phyloP scores from a whole-genome alignment of 768 basidiomycete species.

The Plicaturopsis crispa region DNA sequence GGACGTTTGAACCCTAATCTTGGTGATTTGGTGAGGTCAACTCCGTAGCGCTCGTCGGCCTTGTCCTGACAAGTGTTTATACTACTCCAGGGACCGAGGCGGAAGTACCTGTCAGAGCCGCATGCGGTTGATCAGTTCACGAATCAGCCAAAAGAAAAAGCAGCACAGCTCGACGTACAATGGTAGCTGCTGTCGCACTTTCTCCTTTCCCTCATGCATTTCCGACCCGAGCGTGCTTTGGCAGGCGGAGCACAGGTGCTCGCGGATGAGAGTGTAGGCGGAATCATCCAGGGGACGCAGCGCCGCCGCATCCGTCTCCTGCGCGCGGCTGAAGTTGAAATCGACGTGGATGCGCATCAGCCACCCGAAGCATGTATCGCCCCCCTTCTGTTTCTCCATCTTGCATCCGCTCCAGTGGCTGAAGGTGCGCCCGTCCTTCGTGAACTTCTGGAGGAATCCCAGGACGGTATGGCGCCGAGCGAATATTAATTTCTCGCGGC shows the following conservation, averaged over 20 bases:
- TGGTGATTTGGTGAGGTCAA: too few relatives aligned
- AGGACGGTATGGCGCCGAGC: constrained; percentile 11
- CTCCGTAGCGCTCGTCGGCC: too few relatives aligned
- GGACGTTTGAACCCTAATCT: too few relatives aligned
- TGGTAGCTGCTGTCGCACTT: constrained; percentile 9
- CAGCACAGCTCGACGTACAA: constrained; percentile 7
- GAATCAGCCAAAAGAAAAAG: constrained; percentile 9
- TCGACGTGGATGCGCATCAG: constrained; percentile 4
- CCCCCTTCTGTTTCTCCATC: not conserved
- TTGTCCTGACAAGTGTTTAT: too few relatives aligned
- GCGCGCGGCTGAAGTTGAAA: constrained; percentile 7
- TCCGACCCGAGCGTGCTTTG: not conserved
- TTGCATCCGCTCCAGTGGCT: constrained; percentile 4
- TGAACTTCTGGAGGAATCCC: constrained; percentile 11
- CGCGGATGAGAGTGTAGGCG: constrained; percentile 1
- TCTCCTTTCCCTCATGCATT: constrained; percentile 3
- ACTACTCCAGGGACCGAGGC: too few relatives aligned
- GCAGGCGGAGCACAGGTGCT: constrained; percentile 12
- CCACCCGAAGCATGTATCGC: constrained; percentile 7
- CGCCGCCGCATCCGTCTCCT: constrained; percentile 9
- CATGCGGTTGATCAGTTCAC: constrained; percentile 17
- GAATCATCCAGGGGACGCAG: constrained; percentile 7
- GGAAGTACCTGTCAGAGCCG: too few relatives aligned
- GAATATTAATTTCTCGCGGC: constrained; percentile 11
- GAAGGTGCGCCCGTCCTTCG: constrained; percentile 1